Percentiles rank a stretch among this genome's conserved stretches.
phyloP scores from a whole-genome alignment of 2,329 filamentous ascomycete species.

The Hypoxylon sp. region DNA sequence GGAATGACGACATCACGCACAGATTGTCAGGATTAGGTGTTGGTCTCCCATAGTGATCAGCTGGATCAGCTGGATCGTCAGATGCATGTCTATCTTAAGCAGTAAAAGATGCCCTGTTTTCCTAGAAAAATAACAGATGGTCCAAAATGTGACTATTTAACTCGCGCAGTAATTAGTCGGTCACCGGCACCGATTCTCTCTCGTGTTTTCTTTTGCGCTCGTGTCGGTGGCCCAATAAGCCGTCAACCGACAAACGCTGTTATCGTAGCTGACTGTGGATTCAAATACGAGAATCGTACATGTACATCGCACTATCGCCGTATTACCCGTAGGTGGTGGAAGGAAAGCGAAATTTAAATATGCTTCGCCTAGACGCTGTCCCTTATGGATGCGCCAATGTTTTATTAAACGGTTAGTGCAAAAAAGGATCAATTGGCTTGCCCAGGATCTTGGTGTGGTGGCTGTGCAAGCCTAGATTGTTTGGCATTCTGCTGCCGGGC shows the following conservation, averaged over 20 bases:
- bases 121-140: not conserved
- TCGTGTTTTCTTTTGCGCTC: not conserved
- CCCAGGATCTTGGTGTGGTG: conserved; percentile 1
- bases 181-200: not conserved
- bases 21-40: not conserved
- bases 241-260: not conserved
- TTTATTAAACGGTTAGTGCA: not conserved
- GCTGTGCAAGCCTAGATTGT: conserved; percentile 1
- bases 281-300: not conserved
- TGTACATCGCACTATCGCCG: not conserved
- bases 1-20: not conserved
- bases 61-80: conserved; percentile 5
- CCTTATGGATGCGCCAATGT: not conserved
- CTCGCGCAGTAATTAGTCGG: not conserved
- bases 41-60: not conserved
- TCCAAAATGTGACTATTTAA: not conserved
- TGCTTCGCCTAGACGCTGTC: not conserved
- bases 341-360: not conserved
- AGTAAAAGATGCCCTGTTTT: not conserved
- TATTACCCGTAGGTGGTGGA: conserved; percentile 1
- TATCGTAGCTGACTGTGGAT: not conserved
- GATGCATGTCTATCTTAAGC: not conserved
- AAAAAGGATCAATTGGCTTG: conserved; percentile 2
- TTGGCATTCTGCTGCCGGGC: conserved; percentile 1
- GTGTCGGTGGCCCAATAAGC: not conserved